These are phyloP conservation scores for Bacidia rubella DNA, from an alignment of 495 filamentous ascomycete genomes.

Conservation along the genomic window DNA sequence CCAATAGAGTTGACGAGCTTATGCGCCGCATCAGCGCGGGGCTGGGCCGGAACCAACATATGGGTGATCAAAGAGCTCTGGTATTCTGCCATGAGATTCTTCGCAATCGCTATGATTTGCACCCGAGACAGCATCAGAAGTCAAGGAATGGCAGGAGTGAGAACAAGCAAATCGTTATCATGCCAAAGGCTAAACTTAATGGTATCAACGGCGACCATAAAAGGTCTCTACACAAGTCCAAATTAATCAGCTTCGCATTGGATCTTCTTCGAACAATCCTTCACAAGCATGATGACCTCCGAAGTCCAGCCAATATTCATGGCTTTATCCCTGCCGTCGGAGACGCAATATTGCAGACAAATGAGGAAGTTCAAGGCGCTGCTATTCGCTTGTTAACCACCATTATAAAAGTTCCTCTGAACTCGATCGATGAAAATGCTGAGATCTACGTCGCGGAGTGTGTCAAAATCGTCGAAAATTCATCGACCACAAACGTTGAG, in stretches of 20 bases:
- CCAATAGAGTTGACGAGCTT: slow-evolving; percentile 82
- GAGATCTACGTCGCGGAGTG: slow-evolving; percentile 71
- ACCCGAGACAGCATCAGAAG: too few relatives aligned
- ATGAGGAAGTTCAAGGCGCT: slow-evolving; percentile 83
- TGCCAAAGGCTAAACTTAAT: slow-evolving; percentile 44
- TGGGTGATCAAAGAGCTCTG: slow-evolving; percentile 61
- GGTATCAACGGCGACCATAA: not conserved
- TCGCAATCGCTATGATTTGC: slow-evolving; percentile 42
- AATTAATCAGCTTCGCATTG: slow-evolving; percentile 72
- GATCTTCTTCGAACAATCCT: slow-evolving; percentile 71
- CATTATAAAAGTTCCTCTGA: slow-evolving; percentile 71
- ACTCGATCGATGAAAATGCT: slow-evolving; percentile 51
- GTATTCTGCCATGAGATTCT: slow-evolving; percentile 91
- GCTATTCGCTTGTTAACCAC: slow-evolving; percentile 70
- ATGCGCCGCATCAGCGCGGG: slow-evolving; percentile 72
- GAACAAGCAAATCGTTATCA: too few relatives aligned
- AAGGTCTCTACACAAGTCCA: slow-evolving; percentile 28
- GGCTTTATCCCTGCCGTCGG: slow-evolving; percentile 83
- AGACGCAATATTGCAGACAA: slow-evolving; percentile 63
- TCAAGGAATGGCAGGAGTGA: too few relatives aligned
- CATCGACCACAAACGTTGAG: slow-evolving; percentile 64
- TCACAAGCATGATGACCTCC: slow-evolving; percentile 65
- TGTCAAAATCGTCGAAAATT: slow-evolving; percentile 63
- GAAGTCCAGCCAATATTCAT: slow-evolving; percentile 61
- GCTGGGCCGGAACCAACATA: slow-evolving; percentile 62